Conservation (phyloP, 345 rosid species). For the Eucalyptus curtisii region DNA sequence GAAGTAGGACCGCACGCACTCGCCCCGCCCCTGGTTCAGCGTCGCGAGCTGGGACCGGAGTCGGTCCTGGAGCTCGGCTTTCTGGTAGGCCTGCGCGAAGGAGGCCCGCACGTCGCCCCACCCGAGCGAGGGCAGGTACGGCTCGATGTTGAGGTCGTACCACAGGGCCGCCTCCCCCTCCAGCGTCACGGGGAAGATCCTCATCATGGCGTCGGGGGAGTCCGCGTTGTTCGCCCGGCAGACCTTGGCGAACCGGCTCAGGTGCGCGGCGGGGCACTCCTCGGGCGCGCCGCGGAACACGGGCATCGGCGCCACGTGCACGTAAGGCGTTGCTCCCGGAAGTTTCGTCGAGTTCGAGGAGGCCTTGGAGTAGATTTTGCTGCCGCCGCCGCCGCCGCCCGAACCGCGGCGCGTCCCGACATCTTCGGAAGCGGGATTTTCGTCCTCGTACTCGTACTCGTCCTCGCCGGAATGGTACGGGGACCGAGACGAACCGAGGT, state of each 20-base stretch:
- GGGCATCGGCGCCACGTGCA: constrained; percentile 20
- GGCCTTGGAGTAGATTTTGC: not conserved
- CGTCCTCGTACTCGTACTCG: not conserved
- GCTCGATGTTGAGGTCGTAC: constrained; percentile 29
- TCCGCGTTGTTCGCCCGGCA: constrained; percentile 23
- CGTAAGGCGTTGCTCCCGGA: not conserved
- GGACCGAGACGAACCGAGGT: not conserved
- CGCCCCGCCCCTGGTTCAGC: constrained; percentile 9
- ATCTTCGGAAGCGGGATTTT: not conserved
- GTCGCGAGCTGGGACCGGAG: constrained; percentile 5
- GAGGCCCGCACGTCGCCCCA: constrained; percentile 19
- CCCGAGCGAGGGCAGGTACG: constrained; percentile 6
- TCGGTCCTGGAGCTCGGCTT: not conserved
- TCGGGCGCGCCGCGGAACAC: constrained; percentile 5
- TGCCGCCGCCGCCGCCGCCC: not conserved
- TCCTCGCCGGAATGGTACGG: not conserved
- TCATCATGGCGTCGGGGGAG: constrained; percentile 1
- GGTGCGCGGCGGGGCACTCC: constrained; percentile 14
- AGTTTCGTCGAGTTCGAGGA: not conserved
- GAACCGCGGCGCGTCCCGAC: not conserved
- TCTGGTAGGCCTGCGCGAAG: constrained; percentile 18
- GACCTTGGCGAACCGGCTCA: constrained; percentile 23
- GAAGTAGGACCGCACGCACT: constrained; percentile 20
- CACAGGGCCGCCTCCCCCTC: constrained; percentile 25
- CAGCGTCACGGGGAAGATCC: constrained; percentile 28